Evolutionary conservation across 169 alveolate species (phyloP).

Genomic region (Neospora caninum): DNA sequence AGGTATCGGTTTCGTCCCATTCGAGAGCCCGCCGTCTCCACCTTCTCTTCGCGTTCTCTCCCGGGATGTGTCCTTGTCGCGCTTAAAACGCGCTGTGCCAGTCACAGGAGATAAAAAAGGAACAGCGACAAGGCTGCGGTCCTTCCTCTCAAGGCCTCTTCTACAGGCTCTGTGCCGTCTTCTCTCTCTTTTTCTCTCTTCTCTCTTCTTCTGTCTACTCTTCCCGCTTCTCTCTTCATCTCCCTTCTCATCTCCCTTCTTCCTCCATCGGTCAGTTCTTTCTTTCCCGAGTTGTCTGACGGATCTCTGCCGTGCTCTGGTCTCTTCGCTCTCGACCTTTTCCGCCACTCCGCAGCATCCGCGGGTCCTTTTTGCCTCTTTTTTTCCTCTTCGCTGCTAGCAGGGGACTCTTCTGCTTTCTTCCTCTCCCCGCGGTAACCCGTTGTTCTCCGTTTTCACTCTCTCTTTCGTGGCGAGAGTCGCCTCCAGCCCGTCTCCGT

Average conservation of each 20-base stretch:
- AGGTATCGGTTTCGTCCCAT: no score
- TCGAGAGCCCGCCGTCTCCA: no score
- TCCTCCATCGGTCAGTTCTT: not conserved
- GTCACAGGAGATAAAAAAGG: no score
- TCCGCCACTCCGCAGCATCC: not conserved
- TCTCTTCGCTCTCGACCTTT: not conserved
- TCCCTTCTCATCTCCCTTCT: not conserved
- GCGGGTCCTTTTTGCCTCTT: not conserved
- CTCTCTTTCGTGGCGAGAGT: no score
- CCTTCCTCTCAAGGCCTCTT: no score
- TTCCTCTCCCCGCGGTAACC: not conserved
- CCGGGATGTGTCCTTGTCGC: no score
- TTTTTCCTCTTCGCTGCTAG: not conserved
- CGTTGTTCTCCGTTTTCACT: not conserved
- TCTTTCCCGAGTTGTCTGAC: not conserved
- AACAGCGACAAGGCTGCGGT: no score
- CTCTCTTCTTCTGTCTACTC: not conserved
- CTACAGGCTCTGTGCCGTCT: no score
- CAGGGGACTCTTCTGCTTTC: not conserved
- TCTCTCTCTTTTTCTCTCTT: not conserved
- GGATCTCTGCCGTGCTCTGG: not conserved
- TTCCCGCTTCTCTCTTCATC: not conserved
- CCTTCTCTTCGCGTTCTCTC: no score
- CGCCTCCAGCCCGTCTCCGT: no score
- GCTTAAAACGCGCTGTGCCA: no score